These are phyloP conservation scores for Fagus crenata DNA, from an alignment of 306 rosid genomes.

Conservation along the genomic window DNA sequence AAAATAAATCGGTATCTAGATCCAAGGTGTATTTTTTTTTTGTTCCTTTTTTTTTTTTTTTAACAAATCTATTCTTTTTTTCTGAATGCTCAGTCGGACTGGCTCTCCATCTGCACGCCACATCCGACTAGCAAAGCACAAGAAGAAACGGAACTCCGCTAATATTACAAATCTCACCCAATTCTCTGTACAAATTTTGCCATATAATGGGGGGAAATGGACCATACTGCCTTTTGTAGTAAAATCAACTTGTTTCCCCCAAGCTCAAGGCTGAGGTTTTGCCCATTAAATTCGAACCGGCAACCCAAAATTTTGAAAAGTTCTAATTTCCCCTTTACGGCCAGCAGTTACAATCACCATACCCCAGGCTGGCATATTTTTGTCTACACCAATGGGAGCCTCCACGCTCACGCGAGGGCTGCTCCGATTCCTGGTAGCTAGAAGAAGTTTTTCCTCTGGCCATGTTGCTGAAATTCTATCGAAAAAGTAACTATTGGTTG, in stretches of 20 bases:
- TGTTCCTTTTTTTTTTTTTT: not conserved
- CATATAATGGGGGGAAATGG: slow-evolving; percentile 44
- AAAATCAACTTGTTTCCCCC: slow-evolving; percentile 40
- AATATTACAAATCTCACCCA: slow-evolving; percentile 78
- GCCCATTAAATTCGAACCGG: slow-evolving; percentile 68
- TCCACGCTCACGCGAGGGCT: slow-evolving; percentile 79
- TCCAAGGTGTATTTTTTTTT: slow-evolving; percentile 45
- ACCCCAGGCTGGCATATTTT: slow-evolving; percentile 84
- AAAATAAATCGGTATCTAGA: slow-evolving; percentile 62
- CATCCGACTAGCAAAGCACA: slow-evolving; percentile 59
- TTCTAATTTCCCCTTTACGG: slow-evolving; percentile 84
- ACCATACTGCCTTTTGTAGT: slow-evolving; percentile 33
- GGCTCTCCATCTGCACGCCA: slow-evolving; percentile 35
- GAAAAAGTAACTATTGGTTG: slow-evolving; percentile 79
- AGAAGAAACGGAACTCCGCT: slow-evolving; percentile 64
- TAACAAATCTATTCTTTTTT: slow-evolving; percentile 49
- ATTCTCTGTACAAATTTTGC: slow-evolving; percentile 71
- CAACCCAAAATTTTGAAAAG: slow-evolving; percentile 92
- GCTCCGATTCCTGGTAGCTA: slow-evolving; percentile 55
- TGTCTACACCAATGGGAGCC: slow-evolving; percentile 49
- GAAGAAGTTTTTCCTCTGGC: slow-evolving; percentile 86
- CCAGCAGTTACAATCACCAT: slow-evolving; percentile 97
- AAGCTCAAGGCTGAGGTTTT: slow-evolving; percentile 26
- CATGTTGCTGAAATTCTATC: slow-evolving; percentile 93
- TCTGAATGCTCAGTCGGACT: slow-evolving; percentile 45